Base-by-base conservation (phyloP, 306 rosid species). In the peach (Prunus persica) region DNA sequence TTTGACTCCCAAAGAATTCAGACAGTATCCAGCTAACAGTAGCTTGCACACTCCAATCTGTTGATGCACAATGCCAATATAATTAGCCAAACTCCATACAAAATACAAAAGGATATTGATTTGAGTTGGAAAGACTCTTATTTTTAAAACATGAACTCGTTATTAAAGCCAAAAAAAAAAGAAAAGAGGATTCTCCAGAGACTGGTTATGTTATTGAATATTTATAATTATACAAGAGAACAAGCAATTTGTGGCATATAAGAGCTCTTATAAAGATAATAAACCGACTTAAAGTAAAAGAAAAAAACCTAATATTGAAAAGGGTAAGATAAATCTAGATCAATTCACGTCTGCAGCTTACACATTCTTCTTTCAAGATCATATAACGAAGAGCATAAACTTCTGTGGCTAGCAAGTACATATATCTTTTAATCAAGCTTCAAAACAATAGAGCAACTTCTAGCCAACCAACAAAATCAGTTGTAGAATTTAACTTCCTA, bases 21-120 rank as follows among this genome's bases (percentile, higher is more conserved):
- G 96, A 86, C 45, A 93, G 84, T 52, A 89, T 76, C 98, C 95
- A 93, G 69, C 95, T 93, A 64, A 88, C 74, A 25, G 84, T 81
- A 79, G 98, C 96, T 87, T 93, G 98, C 47, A 93, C 98, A 76
- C 98, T 93, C 84, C 88, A 93, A 81, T 93, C 98, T 93, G 86
- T 83, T 76, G 78, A 76, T 51, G 67, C 78, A 72, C 68, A 58
- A 85, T 43, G 75, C 65, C 67, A 74, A 71, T 5, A 55, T 10
- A 76, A 88, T 80, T 72, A 83, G 45, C 20, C 24, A 47, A 78
- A 85, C 28, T 47, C 6, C 15, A 65, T 12, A 51, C 14, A 1
- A 34, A 3, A 38, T 47, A 16, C 18, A 5, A 43, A 3, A 46
- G 46, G 52, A 13, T 7, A 27, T 47, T 50, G 55, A 60, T 27